phyloP scores from a whole-genome alignment of 106 monocot species.

The Dendrobium nobile region DNA sequence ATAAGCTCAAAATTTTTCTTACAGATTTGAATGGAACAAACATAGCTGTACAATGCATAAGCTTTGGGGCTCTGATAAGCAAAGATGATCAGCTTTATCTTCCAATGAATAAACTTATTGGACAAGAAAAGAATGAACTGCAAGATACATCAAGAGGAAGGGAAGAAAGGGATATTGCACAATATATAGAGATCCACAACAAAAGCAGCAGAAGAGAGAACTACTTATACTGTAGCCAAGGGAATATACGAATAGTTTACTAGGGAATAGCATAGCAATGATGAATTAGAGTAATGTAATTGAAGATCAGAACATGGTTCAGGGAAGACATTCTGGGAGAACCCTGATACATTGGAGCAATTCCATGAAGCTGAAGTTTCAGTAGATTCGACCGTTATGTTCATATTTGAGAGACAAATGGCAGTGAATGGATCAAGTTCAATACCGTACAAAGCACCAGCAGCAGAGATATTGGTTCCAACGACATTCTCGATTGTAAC shows the following conservation, averaged over 20 bases:
- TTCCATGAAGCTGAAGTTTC: slow-evolving; percentile 39
- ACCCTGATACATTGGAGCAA: slow-evolving; percentile 71
- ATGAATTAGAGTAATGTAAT: slow-evolving; percentile 31
- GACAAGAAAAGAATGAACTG: slow-evolving; percentile 1
- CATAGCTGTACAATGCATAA: slow-evolving; percentile 3
- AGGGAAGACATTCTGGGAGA: slow-evolving; percentile 56
- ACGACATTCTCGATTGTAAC: slow-evolving; percentile 61
- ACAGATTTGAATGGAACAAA: slow-evolving; percentile 12
- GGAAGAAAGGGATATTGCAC: neutral
- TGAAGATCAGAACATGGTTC: slow-evolving; percentile 57
- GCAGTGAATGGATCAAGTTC: slow-evolving; percentile 48
- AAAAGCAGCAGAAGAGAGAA: neutral
- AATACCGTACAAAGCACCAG: slow-evolving; percentile 58
- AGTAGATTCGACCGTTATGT: slow-evolving; percentile 20
- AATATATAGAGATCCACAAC: neutral
- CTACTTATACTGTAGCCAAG: slow-evolving; percentile 16
- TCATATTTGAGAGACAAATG: slow-evolving; percentile 68
- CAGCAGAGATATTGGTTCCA: slow-evolving; percentile 41
- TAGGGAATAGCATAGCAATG: slow-evolving; percentile 43
- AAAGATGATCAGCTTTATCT: neutral
- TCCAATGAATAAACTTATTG: slow-evolving; percentile 7
- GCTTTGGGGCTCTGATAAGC: neutral
- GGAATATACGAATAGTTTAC: slow-evolving; percentile 19
- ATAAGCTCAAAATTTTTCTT: slow-evolving; percentile 6
- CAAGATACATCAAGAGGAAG: neutral